Evolutionary conservation across 2,329 filamentous ascomycete genomes (phyloP).

Genomic region (Stagonosporopsis rhizophila): DNA sequence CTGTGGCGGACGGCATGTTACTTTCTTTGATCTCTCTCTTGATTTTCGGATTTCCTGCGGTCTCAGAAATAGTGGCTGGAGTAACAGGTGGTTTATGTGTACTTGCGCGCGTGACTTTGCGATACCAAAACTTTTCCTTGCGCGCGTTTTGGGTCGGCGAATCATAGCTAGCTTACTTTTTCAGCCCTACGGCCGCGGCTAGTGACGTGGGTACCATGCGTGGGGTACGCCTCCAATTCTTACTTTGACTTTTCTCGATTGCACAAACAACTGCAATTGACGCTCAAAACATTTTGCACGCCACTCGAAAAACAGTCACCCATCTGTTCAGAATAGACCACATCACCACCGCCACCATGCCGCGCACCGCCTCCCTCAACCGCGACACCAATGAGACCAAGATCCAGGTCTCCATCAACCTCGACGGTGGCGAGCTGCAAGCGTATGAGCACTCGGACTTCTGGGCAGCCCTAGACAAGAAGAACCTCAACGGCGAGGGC

Average conservation of each 20-base stretch:
- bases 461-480: constrained; percentile 56
- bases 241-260: constrained; percentile 29
- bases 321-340: neutral
- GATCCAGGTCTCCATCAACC: constrained; percentile 88
- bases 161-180: constrained; percentile 32
- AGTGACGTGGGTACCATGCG: constrained; percentile 27
- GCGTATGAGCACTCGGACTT: constrained; percentile 56
- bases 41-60: neutral
- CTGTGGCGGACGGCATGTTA: constrained; percentile 33
- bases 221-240: constrained; percentile 24
- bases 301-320: neutral
- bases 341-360: constrained; percentile 30
- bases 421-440: constrained; percentile 79
- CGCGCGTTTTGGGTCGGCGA: constrained; percentile 30
- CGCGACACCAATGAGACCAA: constrained; percentile 98
- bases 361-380: constrained; percentile 77
- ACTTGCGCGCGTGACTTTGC: constrained; percentile 25
- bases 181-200: constrained; percentile 42
- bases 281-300: neutral
- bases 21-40: constrained; percentile 17
- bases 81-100: neutral
- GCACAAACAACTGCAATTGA: constrained; percentile 15
- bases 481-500: constrained; percentile 40
- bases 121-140: constrained; percentile 38
- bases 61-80: neutral